These are phyloP conservation scores for Lophiotrema nucula DNA, from an alignment of 495 filamentous ascomycete genomes.

Conservation along the genomic window DNA sequence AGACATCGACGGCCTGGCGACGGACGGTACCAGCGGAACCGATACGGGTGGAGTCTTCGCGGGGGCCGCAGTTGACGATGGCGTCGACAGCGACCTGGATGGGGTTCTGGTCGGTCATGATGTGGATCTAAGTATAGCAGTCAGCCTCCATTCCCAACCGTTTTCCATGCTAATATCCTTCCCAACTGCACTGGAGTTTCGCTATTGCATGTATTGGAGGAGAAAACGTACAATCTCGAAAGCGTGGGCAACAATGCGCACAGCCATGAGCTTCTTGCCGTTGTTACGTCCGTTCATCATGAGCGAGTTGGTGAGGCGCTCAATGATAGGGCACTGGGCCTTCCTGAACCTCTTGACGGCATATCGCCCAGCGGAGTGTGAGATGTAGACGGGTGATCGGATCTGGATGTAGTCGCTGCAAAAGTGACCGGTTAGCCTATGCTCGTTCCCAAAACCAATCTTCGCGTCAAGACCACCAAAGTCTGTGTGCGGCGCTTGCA, in stretches of 20 bases:
- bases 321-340: constrained; percentile 99
- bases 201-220: too few relatives aligned
- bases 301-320: constrained; percentile 99
- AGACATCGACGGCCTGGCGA: constrained; percentile 99
- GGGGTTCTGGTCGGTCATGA: constrained; percentile 99
- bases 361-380: constrained; percentile 97
- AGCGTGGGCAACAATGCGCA: constrained; percentile 96
- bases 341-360: constrained; percentile 99
- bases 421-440: constrained; percentile 36
- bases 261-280: constrained; percentile 99
- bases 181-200: too few relatives aligned
- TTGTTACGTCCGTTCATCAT: constrained; percentile 99
- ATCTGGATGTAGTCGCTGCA: constrained; percentile 99
- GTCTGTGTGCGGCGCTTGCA: neutral
- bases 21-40: constrained; percentile 98
- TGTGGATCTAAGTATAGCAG: constrained; percentile 81
- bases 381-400: constrained; percentile 95
- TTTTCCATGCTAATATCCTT: too few relatives aligned
- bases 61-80: constrained; percentile 99
- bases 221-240: constrained; percentile 99
- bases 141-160: too few relatives aligned
- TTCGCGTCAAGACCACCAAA: neutral
- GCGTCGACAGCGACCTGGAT: constrained; percentile 99
- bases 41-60: constrained; percentile 99
- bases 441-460: neutral